phyloP scores from a whole-genome alignment of 371 early-diverging fungal species.

The Dichotomocladium elegans region DNA sequence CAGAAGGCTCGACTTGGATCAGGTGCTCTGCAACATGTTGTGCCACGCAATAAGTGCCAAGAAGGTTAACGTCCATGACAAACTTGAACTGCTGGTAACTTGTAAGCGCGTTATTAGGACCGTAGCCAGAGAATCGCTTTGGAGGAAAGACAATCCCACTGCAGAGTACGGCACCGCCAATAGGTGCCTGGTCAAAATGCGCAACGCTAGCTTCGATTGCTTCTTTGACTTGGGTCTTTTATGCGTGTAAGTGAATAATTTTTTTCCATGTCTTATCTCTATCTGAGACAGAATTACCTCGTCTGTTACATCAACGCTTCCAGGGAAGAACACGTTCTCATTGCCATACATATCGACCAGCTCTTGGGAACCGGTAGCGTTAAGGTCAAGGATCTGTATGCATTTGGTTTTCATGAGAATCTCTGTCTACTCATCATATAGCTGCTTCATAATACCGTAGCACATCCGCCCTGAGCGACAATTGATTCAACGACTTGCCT shows the following conservation, averaged over 20 bases:
- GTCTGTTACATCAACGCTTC: slow-evolving; percentile 40
- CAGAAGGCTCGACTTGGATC: slow-evolving; percentile 30
- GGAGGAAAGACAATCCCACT: slow-evolving; percentile 41
- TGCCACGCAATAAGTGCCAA: slow-evolving; percentile 60
- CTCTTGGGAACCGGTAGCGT: slow-evolving; percentile 18
- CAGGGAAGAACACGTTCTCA: slow-evolving; percentile 35
- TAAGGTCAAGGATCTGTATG: slow-evolving; percentile 50
- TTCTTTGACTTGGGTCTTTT: slow-evolving; percentile 27
- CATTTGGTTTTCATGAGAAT: background rate
- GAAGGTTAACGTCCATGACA: slow-evolving; percentile 46
- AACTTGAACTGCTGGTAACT: slow-evolving; percentile 45
- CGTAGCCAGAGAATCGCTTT: slow-evolving; percentile 23
- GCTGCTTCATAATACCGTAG: slow-evolving; percentile 13
- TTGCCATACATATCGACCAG: slow-evolving; percentile 25
- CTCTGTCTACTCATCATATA: background rate
- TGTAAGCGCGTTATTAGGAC: slow-evolving; percentile 24
- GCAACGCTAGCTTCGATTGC: slow-evolving; percentile 29
- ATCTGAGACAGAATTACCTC: slow-evolving; percentile 34
- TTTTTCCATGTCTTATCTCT: background rate
- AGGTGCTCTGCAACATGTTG: slow-evolving; percentile 49
- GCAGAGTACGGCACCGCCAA: slow-evolving; percentile 47
- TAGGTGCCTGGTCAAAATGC: slow-evolving; percentile 21
- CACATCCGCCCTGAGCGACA: slow-evolving; percentile 18
- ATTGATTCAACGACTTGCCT: slow-evolving; percentile 22
- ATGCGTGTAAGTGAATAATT: background rate